Conservation (phyloP, 2,329 filamentous ascomycete species). For the Colletotrichum australisinense region DNA sequence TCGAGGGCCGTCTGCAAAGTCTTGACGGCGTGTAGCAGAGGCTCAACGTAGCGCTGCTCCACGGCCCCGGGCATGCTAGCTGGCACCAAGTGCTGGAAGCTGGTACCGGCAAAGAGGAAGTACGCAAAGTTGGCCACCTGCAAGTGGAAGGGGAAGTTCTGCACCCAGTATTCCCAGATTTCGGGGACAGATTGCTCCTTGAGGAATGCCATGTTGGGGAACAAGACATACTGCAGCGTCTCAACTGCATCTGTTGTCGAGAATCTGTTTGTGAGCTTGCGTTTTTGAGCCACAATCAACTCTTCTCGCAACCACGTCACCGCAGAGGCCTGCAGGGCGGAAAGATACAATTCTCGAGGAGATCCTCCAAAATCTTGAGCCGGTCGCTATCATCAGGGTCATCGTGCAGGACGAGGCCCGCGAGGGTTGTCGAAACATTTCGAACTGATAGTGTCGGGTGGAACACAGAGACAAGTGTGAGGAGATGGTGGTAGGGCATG, state of each 20-base stretch:
- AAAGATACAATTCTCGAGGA: constrained; percentile 75
- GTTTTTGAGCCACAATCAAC: constrained; percentile 58
- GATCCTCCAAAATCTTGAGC: constrained; percentile 71
- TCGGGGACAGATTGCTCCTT: constrained; percentile 53
- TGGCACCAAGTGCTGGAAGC: constrained; percentile 62
- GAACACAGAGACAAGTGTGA: constrained; percentile 68
- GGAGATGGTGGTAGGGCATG: constrained; percentile 70
- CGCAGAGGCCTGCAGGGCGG: constrained; percentile 71
- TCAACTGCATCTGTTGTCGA: constrained; percentile 66
- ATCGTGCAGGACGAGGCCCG: constrained; percentile 66
- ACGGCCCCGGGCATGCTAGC: constrained; percentile 67
- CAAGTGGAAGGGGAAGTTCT: constrained; percentile 65
- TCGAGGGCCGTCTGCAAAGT: constrained; percentile 46
- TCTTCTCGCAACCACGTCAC: constrained; percentile 74
- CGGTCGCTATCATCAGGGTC: constrained; percentile 70
- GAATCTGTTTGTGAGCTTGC: constrained; percentile 53
- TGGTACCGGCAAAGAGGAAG: constrained; percentile 61
- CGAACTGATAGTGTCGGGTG: constrained; percentile 65
- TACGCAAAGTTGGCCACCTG: constrained; percentile 72
- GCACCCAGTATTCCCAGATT: constrained; percentile 60
- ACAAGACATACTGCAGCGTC: constrained; percentile 70
- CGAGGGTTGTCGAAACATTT: constrained; percentile 65
- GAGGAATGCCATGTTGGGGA: constrained; percentile 65
- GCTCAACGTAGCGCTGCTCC: constrained; percentile 68
- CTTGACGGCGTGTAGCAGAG: constrained; percentile 58